A percentile compares a stretch with the other conserved stretches of the same genome.
These are phyloP conservation scores for Protea cynaroides DNA, from an alignment of 164 flowering plant genomes.

Conservation along the genomic window DNA sequence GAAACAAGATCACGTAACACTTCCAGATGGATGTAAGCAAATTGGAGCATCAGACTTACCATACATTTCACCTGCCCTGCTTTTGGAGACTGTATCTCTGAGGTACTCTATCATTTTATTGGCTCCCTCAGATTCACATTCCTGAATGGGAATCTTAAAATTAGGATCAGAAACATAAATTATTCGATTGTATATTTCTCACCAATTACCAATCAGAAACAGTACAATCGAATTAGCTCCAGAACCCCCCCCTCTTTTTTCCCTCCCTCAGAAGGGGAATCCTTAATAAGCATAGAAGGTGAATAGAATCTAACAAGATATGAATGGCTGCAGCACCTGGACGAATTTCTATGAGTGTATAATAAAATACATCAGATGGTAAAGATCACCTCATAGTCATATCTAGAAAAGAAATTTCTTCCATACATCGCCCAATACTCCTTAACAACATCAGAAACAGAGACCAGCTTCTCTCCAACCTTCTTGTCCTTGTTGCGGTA, in stretches of 20 bases:
- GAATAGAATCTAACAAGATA: background rate
- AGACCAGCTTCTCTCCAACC: slow-evolving; percentile 70
- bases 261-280: no score
- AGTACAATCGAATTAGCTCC: background rate
- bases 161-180: background rate
- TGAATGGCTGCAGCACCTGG: background rate
- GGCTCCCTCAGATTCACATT: slow-evolving; percentile 97
- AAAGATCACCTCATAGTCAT: slow-evolving; percentile 83
- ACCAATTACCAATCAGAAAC: slow-evolving; percentile 1
- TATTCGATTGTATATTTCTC: background rate
- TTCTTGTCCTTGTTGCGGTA: slow-evolving; percentile 78
- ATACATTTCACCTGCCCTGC: slow-evolving; percentile 73
- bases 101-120: slow-evolving; percentile 84
- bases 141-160: slow-evolving; percentile 35
- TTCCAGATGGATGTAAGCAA: background rate
- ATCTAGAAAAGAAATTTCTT: slow-evolving; percentile 95
- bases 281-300: no score
- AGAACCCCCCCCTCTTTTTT: background rate
- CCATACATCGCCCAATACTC: slow-evolving; percentile 97
- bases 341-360: background rate
- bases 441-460: slow-evolving; percentile 84
- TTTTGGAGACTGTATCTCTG: slow-evolving; percentile 64
- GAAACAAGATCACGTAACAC: slow-evolving; percentile 1
- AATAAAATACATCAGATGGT: background rate
- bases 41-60: slow-evolving; percentile 39